Percentiles rank a stretch among this genome's conserved stretches.
These are phyloP conservation scores for Trichosporon sp. DNA, from an alignment of 1,284 basidiomycete species.

Conservation along the genomic window DNA sequence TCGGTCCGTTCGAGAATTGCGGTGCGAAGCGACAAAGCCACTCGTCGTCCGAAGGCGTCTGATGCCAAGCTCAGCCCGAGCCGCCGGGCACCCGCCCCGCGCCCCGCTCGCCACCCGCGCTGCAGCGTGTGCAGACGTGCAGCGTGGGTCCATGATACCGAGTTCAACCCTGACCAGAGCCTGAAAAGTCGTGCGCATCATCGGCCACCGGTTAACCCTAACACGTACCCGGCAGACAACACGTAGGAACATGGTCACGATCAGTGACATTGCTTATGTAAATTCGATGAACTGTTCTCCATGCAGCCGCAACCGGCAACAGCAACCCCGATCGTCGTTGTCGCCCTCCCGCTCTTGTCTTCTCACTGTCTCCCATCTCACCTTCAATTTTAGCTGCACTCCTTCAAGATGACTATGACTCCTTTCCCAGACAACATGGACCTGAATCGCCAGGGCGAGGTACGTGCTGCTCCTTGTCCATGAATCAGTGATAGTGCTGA, in stretches of 20 bases:
- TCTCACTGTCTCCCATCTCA: conserved; percentile 1
- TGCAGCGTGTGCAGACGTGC: no score
- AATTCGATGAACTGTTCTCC: not conserved
- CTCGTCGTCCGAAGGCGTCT: no score
- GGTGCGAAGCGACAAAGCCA: no score
- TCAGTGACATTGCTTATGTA: conserved; percentile 12
- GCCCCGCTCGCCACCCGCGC: no score
- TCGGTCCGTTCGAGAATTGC: no score
- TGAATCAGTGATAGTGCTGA: not conserved
- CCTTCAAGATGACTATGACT: conserved; percentile 34
- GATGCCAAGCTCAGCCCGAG: not conserved
- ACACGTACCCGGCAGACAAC: not conserved
- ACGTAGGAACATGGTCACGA: not conserved
- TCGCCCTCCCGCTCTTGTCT: conserved; percentile 1
- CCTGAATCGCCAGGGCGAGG: conserved; percentile 45
- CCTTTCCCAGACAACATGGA: conserved; percentile 41
- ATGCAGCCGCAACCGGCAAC: not conserved
- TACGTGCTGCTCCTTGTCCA: conserved; percentile 30
- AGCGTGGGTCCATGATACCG: not conserved
- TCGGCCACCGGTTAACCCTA: conserved; percentile 16
- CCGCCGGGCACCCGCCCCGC: not conserved
- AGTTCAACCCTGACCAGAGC: not conserved
- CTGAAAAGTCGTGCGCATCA: not conserved
- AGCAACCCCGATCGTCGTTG: not conserved
- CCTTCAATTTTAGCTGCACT: not conserved